Percentiles rank a stretch among this genome's conserved stretches.
These are phyloP conservation scores for Mucor indicus DNA, from an alignment of 371 early-diverging fungal species.

Conservation along the genomic window DNA sequence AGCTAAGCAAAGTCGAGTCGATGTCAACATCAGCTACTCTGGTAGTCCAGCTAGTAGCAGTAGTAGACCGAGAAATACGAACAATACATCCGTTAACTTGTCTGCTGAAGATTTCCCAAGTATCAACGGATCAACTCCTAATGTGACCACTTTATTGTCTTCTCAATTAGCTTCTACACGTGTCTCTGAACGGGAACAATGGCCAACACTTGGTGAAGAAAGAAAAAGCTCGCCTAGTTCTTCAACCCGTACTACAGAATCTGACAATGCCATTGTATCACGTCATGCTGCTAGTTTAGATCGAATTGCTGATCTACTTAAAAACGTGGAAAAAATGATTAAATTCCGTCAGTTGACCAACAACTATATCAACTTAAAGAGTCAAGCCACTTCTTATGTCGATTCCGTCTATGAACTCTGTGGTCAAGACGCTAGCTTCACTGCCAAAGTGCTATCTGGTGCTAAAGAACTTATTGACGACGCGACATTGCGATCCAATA, in stretches of 20 bases:
- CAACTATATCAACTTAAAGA: slow-evolving; percentile 40
- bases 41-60: slow-evolving; percentile 1
- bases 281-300: slow-evolving; percentile 52
- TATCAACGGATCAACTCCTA: slow-evolving; percentile 15
- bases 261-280: slow-evolving; percentile 15
- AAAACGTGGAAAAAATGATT: slow-evolving; percentile 46
- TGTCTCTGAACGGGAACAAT: slow-evolving; percentile 6
- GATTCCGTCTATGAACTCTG: slow-evolving; percentile 49
- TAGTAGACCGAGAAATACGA: too few relatives aligned
- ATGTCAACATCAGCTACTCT: slow-evolving; percentile 51
- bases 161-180: background rate
- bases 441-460: slow-evolving; percentile 51
- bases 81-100: background rate
- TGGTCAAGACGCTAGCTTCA: slow-evolving; percentile 34
- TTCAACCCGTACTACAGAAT: slow-evolving; percentile 3
- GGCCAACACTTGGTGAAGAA: slow-evolving; percentile 22
- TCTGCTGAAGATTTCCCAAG: slow-evolving; percentile 31
- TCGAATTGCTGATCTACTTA: slow-evolving; percentile 40
- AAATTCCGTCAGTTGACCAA: slow-evolving; percentile 61
- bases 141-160: background rate
- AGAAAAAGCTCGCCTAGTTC: slow-evolving; percentile 17
- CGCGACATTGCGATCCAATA: slow-evolving; percentile 51
- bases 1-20: slow-evolving; percentile 41
- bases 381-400: slow-evolving; percentile 54
- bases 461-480: slow-evolving; percentile 54